phyloP scores from a whole-genome alignment of 805 yeast genomes.

The Danielia reshetovae region DNA sequence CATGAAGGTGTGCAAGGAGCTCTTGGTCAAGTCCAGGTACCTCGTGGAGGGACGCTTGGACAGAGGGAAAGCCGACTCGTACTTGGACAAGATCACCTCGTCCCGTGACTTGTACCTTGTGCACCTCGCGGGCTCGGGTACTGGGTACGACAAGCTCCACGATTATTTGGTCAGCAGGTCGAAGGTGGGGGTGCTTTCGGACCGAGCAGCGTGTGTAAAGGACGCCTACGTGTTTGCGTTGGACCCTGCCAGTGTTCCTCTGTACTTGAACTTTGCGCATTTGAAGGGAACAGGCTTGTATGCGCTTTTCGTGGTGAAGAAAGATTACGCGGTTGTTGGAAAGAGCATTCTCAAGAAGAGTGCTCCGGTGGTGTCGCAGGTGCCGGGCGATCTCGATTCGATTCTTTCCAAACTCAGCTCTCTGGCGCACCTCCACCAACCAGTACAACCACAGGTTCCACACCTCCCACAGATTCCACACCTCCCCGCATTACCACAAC shows the following conservation, averaged over 20 bases:
- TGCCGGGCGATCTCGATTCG: slow-evolving; percentile 20
- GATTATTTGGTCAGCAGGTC: slow-evolving; percentile 43
- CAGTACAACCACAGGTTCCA: neutral
- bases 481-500: neutral
- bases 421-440: neutral
- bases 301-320: slow-evolving; percentile 35
- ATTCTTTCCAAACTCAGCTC: slow-evolving; percentile 25
- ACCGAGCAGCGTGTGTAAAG: slow-evolving; percentile 47
- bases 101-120: slow-evolving; percentile 54
- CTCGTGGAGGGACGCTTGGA: slow-evolving; percentile 64
- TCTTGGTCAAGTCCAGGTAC: slow-evolving; percentile 28
- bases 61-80: slow-evolving; percentile 48
- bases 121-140: slow-evolving; percentile 31
- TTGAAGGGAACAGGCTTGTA: slow-evolving; percentile 9
- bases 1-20: slow-evolving; percentile 24
- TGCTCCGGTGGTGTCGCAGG: slow-evolving; percentile 4
- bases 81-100: slow-evolving; percentile 44
- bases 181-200: slow-evolving; percentile 60
- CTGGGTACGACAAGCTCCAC: slow-evolving; percentile 27
- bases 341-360: slow-evolving; percentile 19
- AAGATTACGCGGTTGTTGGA: slow-evolving; percentile 28
- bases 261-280: slow-evolving; percentile 8
- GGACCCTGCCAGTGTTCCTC: neutral
- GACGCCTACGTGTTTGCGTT: slow-evolving; percentile 59
- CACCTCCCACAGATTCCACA: slow-evolving; percentile 7